Evolutionary conservation across 495 filamentous ascomycete species (phyloP).

Genomic region (Penicillium taxi): DNA sequence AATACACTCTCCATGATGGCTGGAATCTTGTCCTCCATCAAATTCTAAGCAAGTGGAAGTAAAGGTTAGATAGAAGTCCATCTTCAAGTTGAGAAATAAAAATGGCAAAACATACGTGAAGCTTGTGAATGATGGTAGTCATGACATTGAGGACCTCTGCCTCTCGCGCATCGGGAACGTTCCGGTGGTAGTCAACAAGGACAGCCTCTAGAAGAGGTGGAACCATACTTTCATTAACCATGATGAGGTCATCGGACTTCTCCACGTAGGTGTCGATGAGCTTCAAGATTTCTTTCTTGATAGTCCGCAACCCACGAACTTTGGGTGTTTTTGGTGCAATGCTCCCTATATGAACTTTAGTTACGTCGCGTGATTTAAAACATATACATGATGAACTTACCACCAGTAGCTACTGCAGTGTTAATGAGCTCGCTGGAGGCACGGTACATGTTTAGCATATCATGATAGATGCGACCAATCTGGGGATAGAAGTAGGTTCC

Average conservation of each 20-base stretch:
- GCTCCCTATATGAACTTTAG: slow-evolving; percentile 50
- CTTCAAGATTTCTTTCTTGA: slow-evolving; percentile 99
- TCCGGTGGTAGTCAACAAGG: slow-evolving; percentile 90
- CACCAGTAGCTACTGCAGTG: slow-evolving; percentile 76
- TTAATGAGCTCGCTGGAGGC: slow-evolving; percentile 95
- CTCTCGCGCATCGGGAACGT: slow-evolving; percentile 92
- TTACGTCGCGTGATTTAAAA: not conserved
- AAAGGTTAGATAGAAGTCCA: slow-evolving; percentile 1
- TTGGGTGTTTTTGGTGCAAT: slow-evolving; percentile 97
- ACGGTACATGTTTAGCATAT: slow-evolving; percentile 98
- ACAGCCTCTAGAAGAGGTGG: slow-evolving; percentile 96
- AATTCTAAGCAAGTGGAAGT: slow-evolving; percentile 41
- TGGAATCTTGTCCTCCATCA: slow-evolving; percentile 97
- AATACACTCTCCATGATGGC: slow-evolving; percentile 98
- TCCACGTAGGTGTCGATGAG: slow-evolving; percentile 96
- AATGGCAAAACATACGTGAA: slow-evolving; percentile 62
- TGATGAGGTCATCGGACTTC: slow-evolving; percentile 91
- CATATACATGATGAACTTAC: slow-evolving; percentile 36
- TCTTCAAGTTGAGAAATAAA: not conserved
- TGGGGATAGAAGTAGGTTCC: slow-evolving; percentile 98
- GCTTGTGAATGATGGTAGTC: slow-evolving; percentile 92
- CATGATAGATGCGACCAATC: slow-evolving; percentile 93
- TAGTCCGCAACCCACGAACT: slow-evolving; percentile 88
- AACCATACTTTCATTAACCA: slow-evolving; percentile 86
- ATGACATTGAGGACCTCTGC: slow-evolving; percentile 95